Base-by-base conservation (phyloP, 169 alveolate species). In the Plasmodium falciparum region DNA sequence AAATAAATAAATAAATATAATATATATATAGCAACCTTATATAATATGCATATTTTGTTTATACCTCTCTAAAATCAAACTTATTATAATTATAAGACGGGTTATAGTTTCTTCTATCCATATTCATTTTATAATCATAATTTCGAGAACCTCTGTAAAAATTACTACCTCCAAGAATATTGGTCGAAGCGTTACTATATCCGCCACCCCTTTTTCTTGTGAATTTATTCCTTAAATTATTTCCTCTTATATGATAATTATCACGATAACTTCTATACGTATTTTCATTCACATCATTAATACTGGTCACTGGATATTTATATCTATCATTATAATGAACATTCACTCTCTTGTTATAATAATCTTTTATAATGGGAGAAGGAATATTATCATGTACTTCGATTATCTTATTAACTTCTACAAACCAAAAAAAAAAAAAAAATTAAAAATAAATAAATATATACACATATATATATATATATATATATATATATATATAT, bases 81-180 rank as follows among this genome's bases (percentile, higher is more conserved):
- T 69, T 83, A 61, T 69, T 70, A 70, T 83, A 70, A 69, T 58
- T 67, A 70, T 83, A 83, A 15, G 85, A 8, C 12, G 54, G 8
- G 39, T 83, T 83, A 29, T 83, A 83, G 56, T 61, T 56, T 47
- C 91, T 52, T 73, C 91, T 83, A 22, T 83, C 91, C 45, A 54
- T 39, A 45, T 67, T 67, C 73, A 83, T 45, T 59, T 83, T 83
- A 50, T 83, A 69, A 33, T 83, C 91, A 43, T 83, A 62, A 72
- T 54, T 56, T 73, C 91, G 9, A 54, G 85, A 29, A 52, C 91
- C 85, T 50, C 85, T 83, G 47, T 67, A 83, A 72, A 29, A 67
- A 83, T 43, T 83, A 83, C 8, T 74, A 67, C 33, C 63, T n/a
- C 50, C 70, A 29, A 74, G 13, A 45, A 62, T 43, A 62, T 61